A percentile compares a stretch with the other conserved stretches of the same genome.
Evolutionary conservation across 768 basidiomycete genomes (phyloP).

Genomic region (Clathrus columnatus): DNA sequence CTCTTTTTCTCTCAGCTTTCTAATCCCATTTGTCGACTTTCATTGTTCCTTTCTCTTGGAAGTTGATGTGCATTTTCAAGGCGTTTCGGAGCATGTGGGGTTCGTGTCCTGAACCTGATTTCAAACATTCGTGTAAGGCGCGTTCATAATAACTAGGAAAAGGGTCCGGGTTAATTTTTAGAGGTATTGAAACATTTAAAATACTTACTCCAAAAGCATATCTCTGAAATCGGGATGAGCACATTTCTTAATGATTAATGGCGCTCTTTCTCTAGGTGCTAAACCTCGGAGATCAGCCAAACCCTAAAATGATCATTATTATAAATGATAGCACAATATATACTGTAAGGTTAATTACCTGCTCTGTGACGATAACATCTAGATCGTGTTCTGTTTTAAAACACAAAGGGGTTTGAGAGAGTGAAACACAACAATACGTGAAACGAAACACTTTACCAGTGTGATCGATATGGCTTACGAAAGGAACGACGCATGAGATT

Average conservation of each 20-base stretch:
- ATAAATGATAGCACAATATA: not conserved
- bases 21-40: conserved; percentile 18
- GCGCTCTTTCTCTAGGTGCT: conserved; percentile 19
- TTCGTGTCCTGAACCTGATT: conserved; percentile 16
- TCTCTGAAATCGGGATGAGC: conserved; percentile 20
- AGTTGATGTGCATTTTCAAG: conserved; percentile 17
- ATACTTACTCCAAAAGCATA: conserved; percentile 14
- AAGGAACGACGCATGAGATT: conserved; percentile 22
- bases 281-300: conserved; percentile 21
- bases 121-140: conserved; percentile 19
- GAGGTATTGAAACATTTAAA: not conserved
- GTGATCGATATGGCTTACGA: conserved; percentile 21
- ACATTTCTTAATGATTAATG: conserved; percentile 21
- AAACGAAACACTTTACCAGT: conserved; percentile 2
- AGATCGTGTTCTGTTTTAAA: conserved; percentile 3
- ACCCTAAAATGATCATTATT: conserved; percentile 5
- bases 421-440: not conserved
- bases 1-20: not conserved
- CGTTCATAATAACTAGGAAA: conserved; percentile 17
- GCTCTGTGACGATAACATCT: conserved; percentile 20
- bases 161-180: not conserved
- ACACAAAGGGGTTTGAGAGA: not conserved
- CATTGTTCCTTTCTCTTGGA: conserved; percentile 21
- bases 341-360: not conserved
- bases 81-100: conserved; percentile 21